phyloP scores from a whole-genome alignment of 2,329 filamentous ascomycete genomes.

The Verticillium albo-atrum region DNA sequence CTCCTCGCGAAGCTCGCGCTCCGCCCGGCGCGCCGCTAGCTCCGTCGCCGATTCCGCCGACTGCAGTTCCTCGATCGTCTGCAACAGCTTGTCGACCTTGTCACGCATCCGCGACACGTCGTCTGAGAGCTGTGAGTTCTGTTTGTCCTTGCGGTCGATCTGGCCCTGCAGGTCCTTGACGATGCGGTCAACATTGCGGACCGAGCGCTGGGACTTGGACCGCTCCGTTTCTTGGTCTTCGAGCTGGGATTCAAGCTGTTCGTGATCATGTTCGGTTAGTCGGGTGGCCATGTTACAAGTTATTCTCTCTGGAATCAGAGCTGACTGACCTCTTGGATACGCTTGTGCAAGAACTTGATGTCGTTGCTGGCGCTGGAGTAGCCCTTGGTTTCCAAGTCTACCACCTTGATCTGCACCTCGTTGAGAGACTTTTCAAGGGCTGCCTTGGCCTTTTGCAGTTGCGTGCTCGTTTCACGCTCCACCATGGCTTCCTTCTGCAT shows the following conservation, averaged over 20 bases:
- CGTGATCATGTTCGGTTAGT: constrained; percentile 17
- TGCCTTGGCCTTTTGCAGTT: constrained; percentile 86
- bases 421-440: constrained; percentile 84
- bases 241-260: constrained; percentile 79
- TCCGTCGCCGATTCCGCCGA: constrained; percentile 78
- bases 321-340: constrained; percentile 82
- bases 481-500: constrained; percentile 87
- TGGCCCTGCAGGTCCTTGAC: constrained; percentile 92
- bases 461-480: constrained; percentile 76
- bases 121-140: constrained; percentile 73
- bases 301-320: constrained; percentile 2
- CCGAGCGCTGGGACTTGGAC: constrained; percentile 76
- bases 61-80: constrained; percentile 91
- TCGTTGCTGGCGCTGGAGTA: constrained; percentile 94
- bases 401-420: constrained; percentile 82
- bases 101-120: constrained; percentile 83
- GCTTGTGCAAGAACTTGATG: constrained; percentile 88
- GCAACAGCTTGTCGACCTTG: constrained; percentile 83
- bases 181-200: constrained; percentile 87
- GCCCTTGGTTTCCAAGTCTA: constrained; percentile 95
- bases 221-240: constrained; percentile 78
- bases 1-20: constrained; percentile 87
- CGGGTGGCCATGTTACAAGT: background rate
- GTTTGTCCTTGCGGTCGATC: constrained; percentile 89
- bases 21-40: constrained; percentile 75